Base-by-base conservation (phyloP, 768 basidiomycete species). In the Candolleomyces efflorescens region DNA sequence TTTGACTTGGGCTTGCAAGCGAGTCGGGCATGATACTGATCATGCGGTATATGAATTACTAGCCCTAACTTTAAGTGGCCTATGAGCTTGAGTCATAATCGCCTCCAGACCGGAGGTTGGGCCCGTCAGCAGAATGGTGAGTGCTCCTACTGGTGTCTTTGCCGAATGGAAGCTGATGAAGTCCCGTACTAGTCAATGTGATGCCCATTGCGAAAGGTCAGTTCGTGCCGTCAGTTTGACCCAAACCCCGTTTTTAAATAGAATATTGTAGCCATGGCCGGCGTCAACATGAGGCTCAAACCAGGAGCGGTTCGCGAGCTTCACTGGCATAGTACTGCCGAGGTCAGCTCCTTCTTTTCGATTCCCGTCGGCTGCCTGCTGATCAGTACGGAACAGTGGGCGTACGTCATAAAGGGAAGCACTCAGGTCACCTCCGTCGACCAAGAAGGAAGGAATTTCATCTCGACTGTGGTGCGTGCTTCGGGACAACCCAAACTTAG, bases 61-160 rank as follows among this genome's bases (percentile, higher is more conserved):
- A 82, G 81, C 1, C 47, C 59, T 6, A 82, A 83, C 59, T 75
- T 78, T 23, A 83, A 84, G 64, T 84, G 84, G 84, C 77, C 84
- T 0, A 82, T 84, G 65, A 67, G 69, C 58, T 64, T 84, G 43
- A 83, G 81, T 55, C 79, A 79, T 63, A 84, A 82, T 60, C 77
- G 81, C n/a, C 65, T 86, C 15, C 78, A 79, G 58, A 76, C 75
- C 0, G 84, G 83, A 12, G 84, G 84, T 0, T 86, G 84, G 84
- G 81, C 82, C 24, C 74, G 83, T 43, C 76, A 83, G 62, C 73
- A 83, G 67, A 82, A 82, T 54, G 63, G 81, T 80, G 49, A 13
- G 74, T 38, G 5, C 22, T 53, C 26, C 1, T 20, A 49, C 13
- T 36, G 4, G 13, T 51, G 24, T 17, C 15, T 27, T 17, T 13